These are phyloP conservation scores for Periconia macrospinosa DNA, from an alignment of 2,329 filamentous ascomycete genomes.

Conservation along the genomic window DNA sequence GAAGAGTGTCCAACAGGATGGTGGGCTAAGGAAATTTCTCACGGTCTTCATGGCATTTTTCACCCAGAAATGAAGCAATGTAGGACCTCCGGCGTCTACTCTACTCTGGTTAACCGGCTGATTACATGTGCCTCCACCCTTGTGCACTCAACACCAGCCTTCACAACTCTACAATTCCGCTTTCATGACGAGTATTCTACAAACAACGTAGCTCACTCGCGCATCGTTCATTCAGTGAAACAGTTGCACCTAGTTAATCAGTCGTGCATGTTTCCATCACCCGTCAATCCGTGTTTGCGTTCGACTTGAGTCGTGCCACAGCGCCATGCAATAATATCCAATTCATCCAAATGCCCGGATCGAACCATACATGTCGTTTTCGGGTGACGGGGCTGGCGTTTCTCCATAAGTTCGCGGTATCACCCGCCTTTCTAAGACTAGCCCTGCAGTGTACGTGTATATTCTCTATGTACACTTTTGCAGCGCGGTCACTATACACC, in stretches of 20 bases:
- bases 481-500: conserved; percentile 2
- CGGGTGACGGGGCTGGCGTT: neutral
- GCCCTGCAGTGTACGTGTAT: neutral
- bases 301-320: neutral
- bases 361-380: neutral
- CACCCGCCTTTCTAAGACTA: conserved; percentile 7
- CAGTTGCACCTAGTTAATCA: neutral
- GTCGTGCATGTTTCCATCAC: neutral
- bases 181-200: no score
- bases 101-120: conserved; percentile 21
- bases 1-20: neutral
- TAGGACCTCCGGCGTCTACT: conserved; percentile 9
- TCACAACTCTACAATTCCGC: no score
- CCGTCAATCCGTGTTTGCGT: neutral
- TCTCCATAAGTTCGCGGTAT: neutral
- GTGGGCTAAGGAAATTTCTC: no score
- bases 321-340: neutral
- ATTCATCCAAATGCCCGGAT: neutral
- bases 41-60: no score
- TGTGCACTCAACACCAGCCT: no score
- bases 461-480: no score
- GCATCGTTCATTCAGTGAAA: neutral
- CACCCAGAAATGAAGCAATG: neutral
- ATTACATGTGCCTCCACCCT: conserved; percentile 14
- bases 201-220: neutral